Evolutionary conservation across 1,284 basidiomycete species (phyloP).

Genomic region (Sanghuangporus weigelae): DNA sequence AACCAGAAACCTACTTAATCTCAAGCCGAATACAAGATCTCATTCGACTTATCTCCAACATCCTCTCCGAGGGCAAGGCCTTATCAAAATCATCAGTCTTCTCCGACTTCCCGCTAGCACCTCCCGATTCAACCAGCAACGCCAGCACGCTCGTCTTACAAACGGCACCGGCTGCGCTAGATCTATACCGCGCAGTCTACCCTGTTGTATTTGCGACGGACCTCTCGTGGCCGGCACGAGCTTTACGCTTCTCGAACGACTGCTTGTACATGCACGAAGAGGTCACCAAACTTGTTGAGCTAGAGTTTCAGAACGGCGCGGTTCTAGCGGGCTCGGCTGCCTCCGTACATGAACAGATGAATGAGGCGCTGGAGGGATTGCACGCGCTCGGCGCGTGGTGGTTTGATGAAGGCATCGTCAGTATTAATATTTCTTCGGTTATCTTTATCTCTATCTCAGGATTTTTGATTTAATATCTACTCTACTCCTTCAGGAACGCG

Average conservation of each 20-base stretch:
- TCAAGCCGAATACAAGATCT: conserved; percentile 12
- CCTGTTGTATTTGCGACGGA: conserved; percentile 60
- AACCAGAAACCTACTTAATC: conserved; percentile 11
- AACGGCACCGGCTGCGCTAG: conserved; percentile 64
- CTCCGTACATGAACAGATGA: conserved; percentile 10
- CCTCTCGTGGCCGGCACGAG: conserved; percentile 49
- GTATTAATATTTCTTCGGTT: conserved; percentile 24
- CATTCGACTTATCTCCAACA: conserved; percentile 1
- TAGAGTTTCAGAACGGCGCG: too few species aligned
- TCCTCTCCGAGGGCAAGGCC: conserved; percentile 25
- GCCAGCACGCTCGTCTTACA: conserved; percentile 52
- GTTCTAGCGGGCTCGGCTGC: neutral
- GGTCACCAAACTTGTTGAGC: conserved; percentile 28
- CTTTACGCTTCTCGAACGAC: conserved; percentile 86
- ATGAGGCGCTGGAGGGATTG: conserved; percentile 8
- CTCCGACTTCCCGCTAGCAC: conserved; percentile 25
- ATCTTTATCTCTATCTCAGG: neutral
- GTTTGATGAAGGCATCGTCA: conserved; percentile 64
- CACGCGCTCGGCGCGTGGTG: conserved; percentile 49
- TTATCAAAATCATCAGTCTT: conserved; percentile 54
- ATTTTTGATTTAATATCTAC: neutral
- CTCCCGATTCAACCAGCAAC: conserved; percentile 15
- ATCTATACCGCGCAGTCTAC: conserved; percentile 79
- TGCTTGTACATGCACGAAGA: conserved; percentile 64
- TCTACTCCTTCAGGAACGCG: conserved; percentile 37